Evolutionary conservation across 345 rosid species (phyloP), one percentile per base, ranked within the genome.

Genomic region (Linum lewisii): DNA sequence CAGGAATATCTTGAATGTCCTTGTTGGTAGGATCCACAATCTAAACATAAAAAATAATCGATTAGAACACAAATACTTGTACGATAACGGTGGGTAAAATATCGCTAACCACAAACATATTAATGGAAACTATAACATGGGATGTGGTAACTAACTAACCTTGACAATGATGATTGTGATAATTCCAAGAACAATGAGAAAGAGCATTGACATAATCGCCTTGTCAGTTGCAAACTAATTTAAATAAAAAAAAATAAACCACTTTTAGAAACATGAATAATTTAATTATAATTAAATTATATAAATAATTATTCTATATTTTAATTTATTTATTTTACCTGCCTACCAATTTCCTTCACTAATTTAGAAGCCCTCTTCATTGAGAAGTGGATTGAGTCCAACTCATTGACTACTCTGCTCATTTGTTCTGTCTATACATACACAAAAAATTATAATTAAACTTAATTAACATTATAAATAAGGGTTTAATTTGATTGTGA

Each of bases 291-390:
- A 29, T 29, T 4, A 29, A 29, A 29, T 29, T 29, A 29, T 29
- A 29, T 29, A 29, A 29, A 29, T 29, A 29, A n/a, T n/a, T n/a
- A n/a, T n/a, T n/a, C n/a, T n/a, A n/a, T n/a, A n/a, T n/a, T n/a
- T n/a, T n/a, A n/a, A n/a, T n/a, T n/a, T n/a, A n/a, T n/a, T n/a
- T n/a, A n/a, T 8, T 29, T 29, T 29, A 92, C 97, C 95, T 93
- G 99, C 80, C 99, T 87, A 81, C 97, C 91, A 58, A 89, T 84
- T 81, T 89, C 97, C 83, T 89, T 93, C 63, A 89, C 99, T 71
- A 93, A 72, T 77, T 89, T 72, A 56, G 97, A 83, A 63, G 99
- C 99, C 67, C 78, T 93, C 80, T 93, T 85, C 74, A 93, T 75
- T 52, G 99, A 93, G 66, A 89, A 93, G 73, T 93, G 90, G 66